Base-by-base conservation (phyloP, 139 green algal genomes). In the Picochlorum sp. region DNA sequence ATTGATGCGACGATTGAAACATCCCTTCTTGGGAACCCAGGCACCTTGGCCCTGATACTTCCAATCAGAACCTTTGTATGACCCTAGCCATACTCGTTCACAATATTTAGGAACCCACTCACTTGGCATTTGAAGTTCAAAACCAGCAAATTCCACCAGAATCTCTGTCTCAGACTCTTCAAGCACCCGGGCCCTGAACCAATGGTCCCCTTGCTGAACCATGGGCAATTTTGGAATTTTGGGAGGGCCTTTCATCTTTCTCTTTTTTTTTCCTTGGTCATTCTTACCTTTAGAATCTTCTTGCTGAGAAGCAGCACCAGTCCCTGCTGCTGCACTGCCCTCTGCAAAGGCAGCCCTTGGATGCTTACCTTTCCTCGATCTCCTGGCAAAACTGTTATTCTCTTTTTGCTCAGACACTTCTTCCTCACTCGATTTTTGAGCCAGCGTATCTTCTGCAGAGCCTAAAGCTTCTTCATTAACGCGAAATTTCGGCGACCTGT, bases 21-120 rank as follows among this genome's bases (percentile, higher is more conserved):
- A n/a, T 3, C 44, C 50, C 13, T 39, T 37, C 50, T 80, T 87
- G 29, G 82, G 82, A 35, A 85, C 82, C 82, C 82, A 89, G 9
- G 81, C 78, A 13, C 82, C 82, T 4, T 80, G 78, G 0, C 82
- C 74, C 68, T 89, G 63, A 57, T 91, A 72, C 32, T 69, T 68
- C 83, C 83, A 91, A 51, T 88, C 83, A 56, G 75, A 80, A 59
- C 80, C 81, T 72, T 88, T 88, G 64, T 87, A 85, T 4, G 73
- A 85, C 45, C 83, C 83, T 9, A 73, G 65, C 83, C 83, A 91
- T 41, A 91, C 80, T 36, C 82, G 73, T 16, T 82, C 61, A 32
- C 64, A 78, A 47, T 74, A 64, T n/a, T 62, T 55, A 5, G 71
- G 29, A 16, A 91, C 55, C 82, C 77, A 87, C 4, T 76, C 41